Base-by-base conservation (phyloP, 2,329 filamentous ascomycete species). In the Kalaharituber pfeilii region DNA sequence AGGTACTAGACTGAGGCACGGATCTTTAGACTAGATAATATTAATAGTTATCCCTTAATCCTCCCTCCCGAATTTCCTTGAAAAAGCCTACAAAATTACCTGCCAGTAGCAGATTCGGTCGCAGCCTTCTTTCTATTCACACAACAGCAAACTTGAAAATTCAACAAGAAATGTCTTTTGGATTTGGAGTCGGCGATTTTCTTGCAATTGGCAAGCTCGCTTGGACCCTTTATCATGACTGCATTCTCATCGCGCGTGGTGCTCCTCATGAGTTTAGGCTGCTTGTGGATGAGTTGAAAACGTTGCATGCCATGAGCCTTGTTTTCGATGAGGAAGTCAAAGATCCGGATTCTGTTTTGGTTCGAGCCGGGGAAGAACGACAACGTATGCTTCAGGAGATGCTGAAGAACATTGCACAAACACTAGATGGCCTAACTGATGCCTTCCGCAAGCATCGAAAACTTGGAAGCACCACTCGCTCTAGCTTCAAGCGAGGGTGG, bases 171-270 rank as follows among this genome's bases (percentile, higher is more conserved):
- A n/a, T n/a, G 26, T n/a, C n/a, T n/a, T n/a, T n/a, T n/a, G n/a
- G n/a, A n/a, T n/a, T n/a, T n/a, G n/a, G n/a, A n/a, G n/a, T 53
- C 7, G 51, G 53, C 59, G 52, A 51, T 39, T 36, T 54, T 39
- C 8, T 49, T 2, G 52, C 44, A 15, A 22, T 49, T 13, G 47
- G 28, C 3, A 15, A 25, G 13, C 47, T 54, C n/a, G 39, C 52
- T 2, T 53, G 18, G 52, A 28, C 33, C 8, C 52, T 54, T n/a
- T 54, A 54, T n/a, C 26, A 27, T 11, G 24, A 54, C 15, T 54
- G 52, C 26, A 33, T 25, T 27, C 52, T 28, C 22, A 42, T 53
- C 45, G 52, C 44, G 9, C 42, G 44, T 3, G 39, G 47, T 7
- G 52, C 45, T 1, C 52, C 52, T n/a, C 25, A 51, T 0, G n/a